These are phyloP conservation scores for Fusarium euwallaceae DNA, from an alignment of 2,329 filamentous ascomycete genomes.

Conservation along the genomic window DNA sequence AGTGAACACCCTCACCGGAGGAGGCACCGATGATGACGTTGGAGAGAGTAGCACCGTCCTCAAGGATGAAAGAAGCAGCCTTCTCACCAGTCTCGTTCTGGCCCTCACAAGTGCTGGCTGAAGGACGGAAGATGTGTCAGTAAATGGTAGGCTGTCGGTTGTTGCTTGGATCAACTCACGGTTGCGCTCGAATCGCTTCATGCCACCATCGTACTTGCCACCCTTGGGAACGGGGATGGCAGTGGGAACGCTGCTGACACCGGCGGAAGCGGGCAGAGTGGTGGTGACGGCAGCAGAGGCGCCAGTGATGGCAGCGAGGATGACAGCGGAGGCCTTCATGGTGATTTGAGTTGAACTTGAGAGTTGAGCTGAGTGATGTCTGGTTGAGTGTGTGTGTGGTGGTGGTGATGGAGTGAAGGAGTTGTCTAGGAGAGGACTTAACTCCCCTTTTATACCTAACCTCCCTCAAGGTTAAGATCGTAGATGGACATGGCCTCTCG, in stretches of 20 bases:
- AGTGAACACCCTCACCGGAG: conserved; percentile 63
- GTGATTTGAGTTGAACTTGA: not conserved
- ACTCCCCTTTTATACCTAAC: not conserved
- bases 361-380: not conserved
- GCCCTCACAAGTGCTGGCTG: not conserved
- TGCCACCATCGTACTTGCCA: not conserved
- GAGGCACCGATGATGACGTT: conserved; percentile 65
- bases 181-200: conserved; percentile 3
- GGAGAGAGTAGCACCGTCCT: conserved; percentile 61
- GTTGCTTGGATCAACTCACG: not conserved
- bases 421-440: not conserved
- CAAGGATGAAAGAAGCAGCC: conserved; percentile 46
- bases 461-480: not conserved
- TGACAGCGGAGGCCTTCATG: conserved; percentile 6
- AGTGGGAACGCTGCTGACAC: not conserved
- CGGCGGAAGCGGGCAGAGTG: not conserved
- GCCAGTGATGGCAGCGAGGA: conserved; percentile 5
- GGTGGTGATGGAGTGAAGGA: not conserved
- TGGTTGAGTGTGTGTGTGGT: not conserved
- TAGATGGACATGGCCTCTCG: not conserved
- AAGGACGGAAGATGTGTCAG: not conserved
- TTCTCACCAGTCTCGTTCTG: conserved; percentile 1
- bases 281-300: conserved; percentile 3
- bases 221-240: conserved; percentile 4
- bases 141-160: not conserved